Evolutionary conservation across 495 filamentous ascomycete genomes (phyloP).

Genomic region (Xylaria bambusicola): DNA sequence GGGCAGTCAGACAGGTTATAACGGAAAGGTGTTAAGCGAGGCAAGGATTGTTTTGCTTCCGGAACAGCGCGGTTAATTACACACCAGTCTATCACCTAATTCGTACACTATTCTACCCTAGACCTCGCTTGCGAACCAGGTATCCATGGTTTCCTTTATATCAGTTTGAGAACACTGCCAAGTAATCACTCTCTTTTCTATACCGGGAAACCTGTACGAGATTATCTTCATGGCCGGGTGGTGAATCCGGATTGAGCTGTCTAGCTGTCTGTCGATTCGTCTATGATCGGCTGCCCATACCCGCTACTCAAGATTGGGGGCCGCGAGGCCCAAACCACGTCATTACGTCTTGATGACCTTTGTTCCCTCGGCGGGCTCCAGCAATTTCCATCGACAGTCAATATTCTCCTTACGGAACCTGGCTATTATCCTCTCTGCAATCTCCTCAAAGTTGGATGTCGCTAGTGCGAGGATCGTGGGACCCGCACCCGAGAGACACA

Average conservation of each 20-base stretch:
- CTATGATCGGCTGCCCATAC: too few species aligned
- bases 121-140: too few species aligned
- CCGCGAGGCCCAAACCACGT: not conserved
- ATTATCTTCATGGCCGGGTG: too few species aligned
- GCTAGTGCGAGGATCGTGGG: conserved; percentile 93
- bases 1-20: not conserved
- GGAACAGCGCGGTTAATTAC: too few species aligned
- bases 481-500: conserved; percentile 90
- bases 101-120: too few species aligned
- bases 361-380: conserved; percentile 86
- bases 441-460: conserved; percentile 80
- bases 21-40: conserved; percentile 7
- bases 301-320: not conserved
- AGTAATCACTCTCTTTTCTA: too few species aligned
- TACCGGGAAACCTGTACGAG: too few species aligned
- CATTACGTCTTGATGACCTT: conserved; percentile 49
- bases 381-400: conserved; percentile 78
- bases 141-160: too few species aligned
- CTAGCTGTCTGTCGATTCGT: too few species aligned
- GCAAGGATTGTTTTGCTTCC: not conserved
- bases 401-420: conserved; percentile 71
- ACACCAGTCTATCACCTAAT: too few species aligned
- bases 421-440: conserved; percentile 73
- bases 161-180: too few species aligned
- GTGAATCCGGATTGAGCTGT: too few species aligned